Evolutionary conservation across 495 filamentous ascomycete species (phyloP), one percentile per base, ranked within the genome.

Genomic region (Trichoderma gamsii): DNA sequence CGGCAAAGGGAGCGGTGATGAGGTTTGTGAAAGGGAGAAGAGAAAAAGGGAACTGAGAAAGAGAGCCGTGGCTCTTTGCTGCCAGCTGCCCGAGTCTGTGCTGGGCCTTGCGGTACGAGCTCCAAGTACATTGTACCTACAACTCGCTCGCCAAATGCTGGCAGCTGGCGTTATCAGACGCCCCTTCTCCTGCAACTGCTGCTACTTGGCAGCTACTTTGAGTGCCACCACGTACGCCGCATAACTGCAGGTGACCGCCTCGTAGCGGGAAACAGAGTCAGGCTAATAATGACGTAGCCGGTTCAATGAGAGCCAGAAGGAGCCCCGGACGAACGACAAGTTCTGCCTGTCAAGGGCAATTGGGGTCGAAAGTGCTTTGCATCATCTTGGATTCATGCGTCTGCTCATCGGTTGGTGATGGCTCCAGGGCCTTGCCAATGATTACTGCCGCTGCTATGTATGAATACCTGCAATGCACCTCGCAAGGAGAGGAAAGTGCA

Each of bases 201-300:
- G 27, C 23, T 61, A 61, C 52, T 32, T 29, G 23, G 23, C 8
- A 11, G 9, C 25, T 27, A 61, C 52, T 23, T 27, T 23, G 23
- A 13, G 52, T 29, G 23, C 52, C 25, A 29, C 52, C 25, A 29
- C 21, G 52, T 7, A 61, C 3, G 9, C 23, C 4, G 25, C 52
- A 32, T 6, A 61, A 23, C 23, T 2, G 15, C 23, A n/a, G 52
- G 52, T 61, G 52, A 61, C 52, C 25, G 52, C 52, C 25, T 61
- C 9, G 52, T 61, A 61, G 21, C 25, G 11, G 52, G 3, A 11
- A 27, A 35, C 3, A 13, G 2, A 11, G 52, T 23, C 21, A 61
- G 52, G 52, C 52, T 61, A 23, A 61, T 61, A 5, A 61, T 61
- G 52, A 61, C 52, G 52, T 61, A 23, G 52, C 15, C n/a, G 52